Evolutionary conservation across 306 rosid species (phyloP).

Genomic region (Acacia confusa): DNA sequence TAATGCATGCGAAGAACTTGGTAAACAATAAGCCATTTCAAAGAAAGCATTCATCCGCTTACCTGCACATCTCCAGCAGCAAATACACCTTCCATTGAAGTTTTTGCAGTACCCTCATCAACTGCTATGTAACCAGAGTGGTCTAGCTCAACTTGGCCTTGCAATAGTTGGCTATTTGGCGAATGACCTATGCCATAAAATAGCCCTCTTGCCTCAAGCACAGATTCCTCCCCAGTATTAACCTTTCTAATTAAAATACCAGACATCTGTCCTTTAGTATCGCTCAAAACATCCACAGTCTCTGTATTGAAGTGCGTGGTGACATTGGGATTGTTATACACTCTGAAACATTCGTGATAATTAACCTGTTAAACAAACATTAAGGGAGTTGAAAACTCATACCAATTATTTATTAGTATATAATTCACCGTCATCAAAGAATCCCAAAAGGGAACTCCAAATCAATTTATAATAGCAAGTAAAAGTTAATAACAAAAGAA

Average conservation of each 20-base stretch:
- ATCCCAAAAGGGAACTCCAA: constrained; percentile 17
- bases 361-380: constrained; percentile 84
- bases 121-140: constrained; percentile 59
- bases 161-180: constrained; percentile 60
- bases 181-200: constrained; percentile 79
- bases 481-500: constrained; percentile 4
- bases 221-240: constrained; percentile 55
- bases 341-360: constrained; percentile 85
- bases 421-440: constrained; percentile 23
- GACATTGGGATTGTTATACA: constrained; percentile 62
- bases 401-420: constrained; percentile 46
- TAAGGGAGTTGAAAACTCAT: constrained; percentile 68
- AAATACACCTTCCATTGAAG: constrained; percentile 65
- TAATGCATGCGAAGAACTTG: not conserved
- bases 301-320: constrained; percentile 72
- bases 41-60: constrained; percentile 22
- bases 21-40: constrained; percentile 3
- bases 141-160: constrained; percentile 66
- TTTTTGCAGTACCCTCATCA: constrained; percentile 54
- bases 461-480: constrained; percentile 10
- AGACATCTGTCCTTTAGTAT: constrained; percentile 64
- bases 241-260: constrained; percentile 55
- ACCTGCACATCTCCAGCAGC: constrained; percentile 80
- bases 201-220: constrained; percentile 66
- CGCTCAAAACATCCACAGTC: constrained; percentile 64